Evolutionary conservation across 1,139 yeast species (phyloP), one percentile per base, ranked within the genome.

Genomic region (Chernovozyma sophiae-reginae): DNA sequence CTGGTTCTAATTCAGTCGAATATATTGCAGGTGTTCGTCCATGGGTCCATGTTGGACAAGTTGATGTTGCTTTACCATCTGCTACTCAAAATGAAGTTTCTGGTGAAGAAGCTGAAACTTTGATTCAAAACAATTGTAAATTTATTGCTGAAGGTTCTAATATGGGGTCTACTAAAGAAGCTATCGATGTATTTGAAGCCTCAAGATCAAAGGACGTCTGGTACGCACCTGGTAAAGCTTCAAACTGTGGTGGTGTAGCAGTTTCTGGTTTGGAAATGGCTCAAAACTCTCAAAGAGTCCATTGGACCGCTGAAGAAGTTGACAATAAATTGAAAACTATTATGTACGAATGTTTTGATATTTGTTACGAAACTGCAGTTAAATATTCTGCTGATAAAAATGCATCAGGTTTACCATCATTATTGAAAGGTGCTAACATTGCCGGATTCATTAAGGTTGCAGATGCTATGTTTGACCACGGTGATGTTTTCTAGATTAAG

Each of bases 141-240:
- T 90, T 67, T 74, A 80, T 92, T 60, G 97, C 98, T 55, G 98
- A 92, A 77, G 98, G 98, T 62, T 92, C 97, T 60, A 92, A 92
- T 74, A 92, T 92, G 98, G 97, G 98, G 62, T 90, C 96, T 52
- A 90, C 97, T 53, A 84, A 84, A 68, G 97, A 90, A 66, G 98
- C 98, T 53, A 87, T 92, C 54, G 89, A 83, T 49, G 89, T 86
- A 44, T 90, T 90, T 53, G 98, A 92, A 78, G 84, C 84, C 55
- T 80, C 79, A 68, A 85, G 97, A 75, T 54, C 73, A 50, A 63
- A 77, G 52, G 75, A 83, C 49, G 86, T 89, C 65, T 92, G 97
- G 97, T 90, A 90, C 71, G 97, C 96, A 56, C 97, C 97, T 63
- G 97, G 97, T 70, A 92, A 92, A 79, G 97, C 97, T 55, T 94